Evolutionary conservation across 2,329 filamentous ascomycete species (phyloP).

Genomic region (Cercospora sojina): DNA sequence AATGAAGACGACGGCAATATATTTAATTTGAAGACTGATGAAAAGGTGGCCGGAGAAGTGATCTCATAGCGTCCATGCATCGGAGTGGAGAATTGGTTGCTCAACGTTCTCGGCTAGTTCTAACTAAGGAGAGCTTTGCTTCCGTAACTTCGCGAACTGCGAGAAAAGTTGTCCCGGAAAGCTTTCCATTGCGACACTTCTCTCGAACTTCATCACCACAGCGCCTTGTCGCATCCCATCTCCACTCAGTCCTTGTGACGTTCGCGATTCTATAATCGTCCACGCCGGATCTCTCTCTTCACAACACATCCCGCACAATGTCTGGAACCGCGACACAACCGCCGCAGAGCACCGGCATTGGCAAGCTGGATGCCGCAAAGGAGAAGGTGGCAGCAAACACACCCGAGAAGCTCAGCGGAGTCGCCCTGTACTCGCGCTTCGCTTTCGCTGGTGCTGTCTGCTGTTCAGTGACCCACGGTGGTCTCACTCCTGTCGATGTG

Average conservation of each 20-base stretch:
- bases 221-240: constrained; percentile 5
- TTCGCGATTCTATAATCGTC: background rate
- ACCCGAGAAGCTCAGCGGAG: constrained; percentile 58
- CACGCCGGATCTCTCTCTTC: background rate
- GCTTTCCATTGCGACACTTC: constrained; percentile 1
- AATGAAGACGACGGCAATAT: background rate
- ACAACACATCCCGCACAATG: constrained; percentile 32
- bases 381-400: constrained; percentile 43
- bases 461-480: constrained; percentile 97
- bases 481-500: constrained; percentile 98
- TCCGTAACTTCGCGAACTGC: constrained; percentile 6
- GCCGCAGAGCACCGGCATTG: constrained; percentile 51
- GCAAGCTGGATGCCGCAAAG: constrained; percentile 55
- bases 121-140: constrained; percentile 6
- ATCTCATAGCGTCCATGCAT: constrained; percentile 3
- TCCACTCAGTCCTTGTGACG: constrained; percentile 7
- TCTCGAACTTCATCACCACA: background rate
- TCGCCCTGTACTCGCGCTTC: constrained; percentile 89
- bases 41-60: background rate
- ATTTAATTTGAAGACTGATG: background rate
- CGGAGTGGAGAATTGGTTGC: constrained; percentile 1
- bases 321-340: constrained; percentile 42
- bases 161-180: constrained; percentile 6
- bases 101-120: constrained; percentile 7
- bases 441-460: constrained; percentile 96